Base-by-base conservation (phyloP, 192 early-diverging fungal species). In the Linnemannia elongata region DNA sequence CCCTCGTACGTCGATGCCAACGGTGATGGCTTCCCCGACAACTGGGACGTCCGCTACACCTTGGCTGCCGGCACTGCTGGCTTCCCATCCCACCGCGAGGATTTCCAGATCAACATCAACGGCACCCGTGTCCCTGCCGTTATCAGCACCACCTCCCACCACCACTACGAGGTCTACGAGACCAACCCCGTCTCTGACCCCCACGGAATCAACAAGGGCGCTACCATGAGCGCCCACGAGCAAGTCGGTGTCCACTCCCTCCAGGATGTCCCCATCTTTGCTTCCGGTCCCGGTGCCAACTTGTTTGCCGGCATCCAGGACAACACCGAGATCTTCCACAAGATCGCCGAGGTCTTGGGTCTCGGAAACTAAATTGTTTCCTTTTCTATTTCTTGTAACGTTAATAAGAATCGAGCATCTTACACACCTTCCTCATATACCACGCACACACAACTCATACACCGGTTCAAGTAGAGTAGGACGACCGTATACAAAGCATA, bases 251-350 rank as follows among this genome's bases (percentile, higher is more conserved):
- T 89, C 39, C 90, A 91, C 74, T 89, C 89, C 36, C 85, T 91
- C 74, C 86, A 86, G 77, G 90, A 91, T 82, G 90, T 91, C 35
- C 88, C 88, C 54, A 69, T 91, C 57, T 91, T 88, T 78, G 80
- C 89, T 54, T 47, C 81, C 22, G 90, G 90, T 38, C 90, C 90
- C 71, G 82, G 89, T 12, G 66, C 88, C 35, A 38, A 85, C 30
- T 54, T 91, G 6, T 91, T 89, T 71, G 72, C 77, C 75, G 88
- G 87, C 47, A 84, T 86, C 47, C 82, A 83, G 78, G 90, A 91
- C 49, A 91, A 91, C 84, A 89, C 88, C 72, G 87, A 91, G 81
- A 80, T 91, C 72, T 91, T 90, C 82, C 89, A 89, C 82, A 91
- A 89, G 89, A 89, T 91, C 87, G 49, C 90, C 47, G 66, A 89